phyloP scores from a whole-genome alignment of 768 basidiomycete species.

The Russula emetica region DNA sequence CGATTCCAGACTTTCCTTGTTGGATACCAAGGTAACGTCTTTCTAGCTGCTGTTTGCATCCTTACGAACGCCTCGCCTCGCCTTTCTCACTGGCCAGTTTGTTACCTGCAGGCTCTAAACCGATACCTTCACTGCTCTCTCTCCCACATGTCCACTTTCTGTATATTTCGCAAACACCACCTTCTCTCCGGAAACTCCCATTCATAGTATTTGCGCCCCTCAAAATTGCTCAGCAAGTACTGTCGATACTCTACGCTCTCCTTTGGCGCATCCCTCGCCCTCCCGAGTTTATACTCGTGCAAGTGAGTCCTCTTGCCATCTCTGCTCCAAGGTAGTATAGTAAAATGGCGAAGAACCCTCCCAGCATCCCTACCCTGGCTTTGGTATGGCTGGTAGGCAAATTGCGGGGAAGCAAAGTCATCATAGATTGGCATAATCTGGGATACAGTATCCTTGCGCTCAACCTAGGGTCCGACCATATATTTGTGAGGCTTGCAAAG shows the following conservation, averaged over 20 bases:
- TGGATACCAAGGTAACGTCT: conserved; percentile 72
- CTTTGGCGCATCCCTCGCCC: conserved; percentile 56
- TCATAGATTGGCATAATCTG: conserved; percentile 99
- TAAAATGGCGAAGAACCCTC: conserved; percentile 70
- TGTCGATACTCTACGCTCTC: conserved; percentile 57
- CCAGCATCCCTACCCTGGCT: conserved; percentile 89
- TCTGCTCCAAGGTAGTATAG: background rate
- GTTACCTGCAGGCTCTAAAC: conserved; percentile 65
- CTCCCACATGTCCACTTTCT: conserved; percentile 59
- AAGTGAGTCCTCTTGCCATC: conserved; percentile 49
- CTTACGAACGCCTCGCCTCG: background rate
- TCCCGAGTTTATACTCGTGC: conserved; percentile 83
- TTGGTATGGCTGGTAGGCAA: conserved; percentile 71
- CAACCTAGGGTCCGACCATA: conserved; percentile 63
- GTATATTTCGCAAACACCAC: conserved; percentile 64
- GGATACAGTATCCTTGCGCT: conserved; percentile 91
- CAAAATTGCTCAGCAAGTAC: conserved; percentile 71
- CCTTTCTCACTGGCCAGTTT: background rate
- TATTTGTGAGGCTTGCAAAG: conserved; percentile 68
- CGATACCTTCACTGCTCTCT: conserved; percentile 66
- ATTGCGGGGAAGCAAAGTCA: conserved; percentile 73
- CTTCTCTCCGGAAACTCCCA: conserved; percentile 49
- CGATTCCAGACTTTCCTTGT: conserved; percentile 76
- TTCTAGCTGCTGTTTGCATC: background rate
- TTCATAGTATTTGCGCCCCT: conserved; percentile 73